phyloP scores from a whole-genome alignment of 2,329 filamentous ascomycete genomes.

The Phaeosphaeriaceae sp. region DNA sequence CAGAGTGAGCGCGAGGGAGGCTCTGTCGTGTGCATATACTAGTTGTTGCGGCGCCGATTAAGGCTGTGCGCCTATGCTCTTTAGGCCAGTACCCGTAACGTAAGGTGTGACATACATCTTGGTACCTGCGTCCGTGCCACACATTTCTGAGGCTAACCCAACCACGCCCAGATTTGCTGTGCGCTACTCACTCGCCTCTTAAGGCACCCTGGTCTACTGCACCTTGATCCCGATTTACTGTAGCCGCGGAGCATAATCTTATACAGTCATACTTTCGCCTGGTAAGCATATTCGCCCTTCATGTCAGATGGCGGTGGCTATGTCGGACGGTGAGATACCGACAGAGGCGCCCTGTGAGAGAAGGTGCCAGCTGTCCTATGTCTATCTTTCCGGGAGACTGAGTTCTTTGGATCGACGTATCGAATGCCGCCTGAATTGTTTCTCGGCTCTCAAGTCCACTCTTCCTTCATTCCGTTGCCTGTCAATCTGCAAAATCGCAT shows the following conservation, averaged over 20 bases:
- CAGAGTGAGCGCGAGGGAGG: background rate
- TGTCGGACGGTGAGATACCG: background rate
- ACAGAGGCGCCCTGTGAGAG: too few relatives aligned
- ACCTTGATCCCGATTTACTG: background rate
- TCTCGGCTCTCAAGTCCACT: background rate
- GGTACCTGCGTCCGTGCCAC: background rate
- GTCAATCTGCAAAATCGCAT: background rate
- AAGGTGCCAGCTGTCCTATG: too few relatives aligned
- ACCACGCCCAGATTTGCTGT: background rate
- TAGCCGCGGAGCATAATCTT: background rate
- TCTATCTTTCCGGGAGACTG: too few relatives aligned
- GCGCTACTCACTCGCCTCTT: background rate
- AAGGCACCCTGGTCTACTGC: background rate
- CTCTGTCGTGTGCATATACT: conserved; percentile 3
- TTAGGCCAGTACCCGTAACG: background rate
- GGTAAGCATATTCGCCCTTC: background rate
- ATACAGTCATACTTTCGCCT: background rate
- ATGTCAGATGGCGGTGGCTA: background rate
- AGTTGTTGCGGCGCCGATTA: background rate
- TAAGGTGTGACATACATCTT: background rate
- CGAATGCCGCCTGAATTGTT: too few relatives aligned
- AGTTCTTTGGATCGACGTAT: too few relatives aligned
- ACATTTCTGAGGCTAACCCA: background rate
- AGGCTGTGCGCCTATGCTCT: background rate
- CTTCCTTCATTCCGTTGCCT: background rate